Evolutionary conservation across 805 yeast genomes (phyloP).

Genomic region (Sporopachydermia lactativora): DNA sequence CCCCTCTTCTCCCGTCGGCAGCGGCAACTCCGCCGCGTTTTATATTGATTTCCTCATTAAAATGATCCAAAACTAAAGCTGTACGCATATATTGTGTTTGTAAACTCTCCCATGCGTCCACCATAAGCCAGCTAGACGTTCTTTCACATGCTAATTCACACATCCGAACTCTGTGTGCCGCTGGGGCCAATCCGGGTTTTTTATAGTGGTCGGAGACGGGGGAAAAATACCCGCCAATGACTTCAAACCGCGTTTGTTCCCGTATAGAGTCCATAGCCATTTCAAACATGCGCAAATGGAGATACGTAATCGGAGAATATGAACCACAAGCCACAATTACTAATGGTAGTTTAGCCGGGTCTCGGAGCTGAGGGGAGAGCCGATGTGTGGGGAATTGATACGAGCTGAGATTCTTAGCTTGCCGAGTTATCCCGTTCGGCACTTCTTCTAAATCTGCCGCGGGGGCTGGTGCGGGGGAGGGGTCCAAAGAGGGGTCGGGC

Average conservation of each 20-base stretch:
- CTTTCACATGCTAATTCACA: conserved; percentile 97
- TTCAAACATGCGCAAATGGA: conserved; percentile 94
- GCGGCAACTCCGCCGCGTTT: conserved; percentile 73
- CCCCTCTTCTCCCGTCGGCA: conserved; percentile 56
- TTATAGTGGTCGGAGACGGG: conserved; percentile 90
- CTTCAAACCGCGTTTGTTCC: conserved; percentile 89
- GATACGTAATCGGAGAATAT: conserved; percentile 87
- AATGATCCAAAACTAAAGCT: conserved; percentile 90
- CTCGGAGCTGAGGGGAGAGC: conserved; percentile 51
- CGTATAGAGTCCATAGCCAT: conserved; percentile 93
- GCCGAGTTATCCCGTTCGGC: conserved; percentile 86
- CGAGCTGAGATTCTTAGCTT: conserved; percentile 53
- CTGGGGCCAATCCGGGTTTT: conserved; percentile 83
- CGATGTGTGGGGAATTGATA: conserved; percentile 85
- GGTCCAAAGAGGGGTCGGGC: not conserved
- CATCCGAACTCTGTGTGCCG: conserved; percentile 90
- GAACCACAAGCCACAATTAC: conserved; percentile 97
- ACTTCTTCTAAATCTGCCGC: conserved; percentile 95
- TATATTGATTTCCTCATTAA: conserved; percentile 87
- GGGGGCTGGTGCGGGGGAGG: conserved; percentile 24
- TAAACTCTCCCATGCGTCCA: conserved; percentile 96
- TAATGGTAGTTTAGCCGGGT: conserved; percentile 70
- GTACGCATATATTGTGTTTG: conserved; percentile 88
- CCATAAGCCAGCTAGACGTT: conserved; percentile 96
- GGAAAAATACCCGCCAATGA: conserved; percentile 90